phyloP scores from a whole-genome alignment of 352 stramenopile genomes.

The Salisapilia sapeloensis region DNA sequence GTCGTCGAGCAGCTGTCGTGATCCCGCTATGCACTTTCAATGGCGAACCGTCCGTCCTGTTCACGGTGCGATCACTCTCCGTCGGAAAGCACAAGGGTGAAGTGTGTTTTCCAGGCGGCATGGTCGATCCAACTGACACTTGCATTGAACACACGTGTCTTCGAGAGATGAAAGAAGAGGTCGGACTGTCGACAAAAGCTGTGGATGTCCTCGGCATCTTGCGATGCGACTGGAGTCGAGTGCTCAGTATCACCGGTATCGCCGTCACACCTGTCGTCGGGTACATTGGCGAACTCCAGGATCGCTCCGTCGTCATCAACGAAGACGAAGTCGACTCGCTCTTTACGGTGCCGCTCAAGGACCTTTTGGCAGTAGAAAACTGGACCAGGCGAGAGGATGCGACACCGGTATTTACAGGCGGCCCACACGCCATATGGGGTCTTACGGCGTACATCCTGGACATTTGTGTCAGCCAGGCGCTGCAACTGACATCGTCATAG shows the following conservation, averaged over 20 bases:
- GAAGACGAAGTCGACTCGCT: slow-evolving; percentile 90
- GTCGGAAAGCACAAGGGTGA: slow-evolving; percentile 91
- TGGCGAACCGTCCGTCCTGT: slow-evolving; percentile 88
- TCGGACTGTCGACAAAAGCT: slow-evolving; percentile 65
- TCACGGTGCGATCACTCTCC: slow-evolving; percentile 86
- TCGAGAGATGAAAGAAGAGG: slow-evolving; percentile 96
- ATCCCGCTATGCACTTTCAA: slow-evolving; percentile 95
- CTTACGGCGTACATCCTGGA: slow-evolving; percentile 93
- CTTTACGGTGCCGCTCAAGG: slow-evolving; percentile 88
- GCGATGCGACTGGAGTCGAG: slow-evolving; percentile 92
- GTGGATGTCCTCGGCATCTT: slow-evolving; percentile 89
- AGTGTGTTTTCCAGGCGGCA: slow-evolving; percentile 94
- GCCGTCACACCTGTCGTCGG: slow-evolving; percentile 96
- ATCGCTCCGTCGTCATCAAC: slow-evolving; percentile 86
- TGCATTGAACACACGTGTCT: slow-evolving; percentile 94
- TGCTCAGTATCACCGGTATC: slow-evolving; percentile 90
- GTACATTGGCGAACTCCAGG: slow-evolving; percentile 88
- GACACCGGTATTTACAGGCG: slow-evolving; percentile 89
- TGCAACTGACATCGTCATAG: slow-evolving; percentile 13
- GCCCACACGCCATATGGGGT: slow-evolving; percentile 92
- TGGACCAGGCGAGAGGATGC: slow-evolving; percentile 66
- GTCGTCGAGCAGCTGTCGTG: slow-evolving; percentile 85
- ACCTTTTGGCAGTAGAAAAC: slow-evolving; percentile 73
- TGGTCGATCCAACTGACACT: slow-evolving; percentile 83
- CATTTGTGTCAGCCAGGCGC: slow-evolving; percentile 59